Base-by-base conservation (phyloP, 2,329 filamentous ascomycete genomes). In the Fonsecaea multimorphosa region DNA sequence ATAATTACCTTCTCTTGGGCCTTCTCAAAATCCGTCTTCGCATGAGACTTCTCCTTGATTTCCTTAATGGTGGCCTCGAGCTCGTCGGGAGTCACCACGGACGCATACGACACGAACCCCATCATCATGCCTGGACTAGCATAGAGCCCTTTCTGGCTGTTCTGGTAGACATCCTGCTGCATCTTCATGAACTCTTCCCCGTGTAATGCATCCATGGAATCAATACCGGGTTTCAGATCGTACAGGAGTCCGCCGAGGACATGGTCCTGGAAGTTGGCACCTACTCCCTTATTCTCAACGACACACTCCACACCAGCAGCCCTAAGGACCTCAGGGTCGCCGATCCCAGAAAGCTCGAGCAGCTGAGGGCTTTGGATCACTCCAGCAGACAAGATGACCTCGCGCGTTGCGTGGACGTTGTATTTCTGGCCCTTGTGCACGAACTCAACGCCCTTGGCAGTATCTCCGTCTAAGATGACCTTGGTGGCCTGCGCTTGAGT, bases 281-380 rank as follows among this genome's bases (percentile, higher is more conserved):
- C 83, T 3, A 84, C 79, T 2, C 75, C 79, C 1, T 76, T 74
- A 57, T 81, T 81, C 32, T 77, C 73, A 6, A 84, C 75, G 58
- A 79, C 78, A 34, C 78, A 75, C 3, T 77, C 69, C 2, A 85
- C 77, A 0, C 78, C 78, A 0, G 78, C 78, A 0, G 71, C 72
- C 9, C 73, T 68, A 1, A 85, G 76, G 1, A 83, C 71, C 0
- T 75, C 73, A 0, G 77, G 74, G 53, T 80, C 78, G 2, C 87
- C 87, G 27, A 90, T 80, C 0, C 87, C 87, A 0, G 86, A 88
- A 1, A 88, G 78, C 68, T 89, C 87, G 16, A 85, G 81, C 19
- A 86, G 78, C 74, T 84, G 85, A 2, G 82, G 87, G 16, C 83
- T 86, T 71, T 83, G 83, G 49, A 85, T 77, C 22, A 82, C 82